A percentile compares a stretch with the other conserved stretches of the same genome.
Conservation (phyloP, 1,284 basidiomycete species). For the Apiotrichum akiyoshidainum region DNA sequence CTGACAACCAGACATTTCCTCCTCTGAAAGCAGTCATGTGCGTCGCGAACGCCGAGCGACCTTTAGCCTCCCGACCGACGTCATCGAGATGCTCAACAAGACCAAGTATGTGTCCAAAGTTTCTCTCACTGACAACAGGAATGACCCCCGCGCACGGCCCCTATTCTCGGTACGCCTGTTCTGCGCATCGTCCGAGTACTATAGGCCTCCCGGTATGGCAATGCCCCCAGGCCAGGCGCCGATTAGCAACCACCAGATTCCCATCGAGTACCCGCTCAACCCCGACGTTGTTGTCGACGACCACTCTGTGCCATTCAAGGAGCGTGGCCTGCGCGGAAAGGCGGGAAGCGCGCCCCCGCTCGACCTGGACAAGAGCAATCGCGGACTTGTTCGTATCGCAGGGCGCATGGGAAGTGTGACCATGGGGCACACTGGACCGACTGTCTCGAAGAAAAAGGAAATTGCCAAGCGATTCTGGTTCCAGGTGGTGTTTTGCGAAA, state of each 20-base stretch:
- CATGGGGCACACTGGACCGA: slow-evolving; percentile 78
- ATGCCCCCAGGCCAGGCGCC: slow-evolving; percentile 43
- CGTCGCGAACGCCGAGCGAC: slow-evolving; percentile 29
- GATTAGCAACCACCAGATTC: slow-evolving; percentile 47
- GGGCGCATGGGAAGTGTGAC: slow-evolving; percentile 66
- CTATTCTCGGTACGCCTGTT: slow-evolving; percentile 66
- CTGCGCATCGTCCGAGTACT: slow-evolving; percentile 87
- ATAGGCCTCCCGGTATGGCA: slow-evolving; percentile 52
- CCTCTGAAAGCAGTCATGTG: slow-evolving; percentile 32
- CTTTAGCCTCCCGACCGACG: slow-evolving; percentile 34
- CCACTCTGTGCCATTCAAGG: slow-evolving; percentile 65
- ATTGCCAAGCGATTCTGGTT: slow-evolving; percentile 71
- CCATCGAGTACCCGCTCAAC: slow-evolving; percentile 85
- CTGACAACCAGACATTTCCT: slow-evolving; percentile 31
- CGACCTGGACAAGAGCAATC: slow-evolving; percentile 62
- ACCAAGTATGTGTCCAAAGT: slow-evolving; percentile 26
- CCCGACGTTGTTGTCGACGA: slow-evolving; percentile 86
- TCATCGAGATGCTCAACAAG: slow-evolving; percentile 38
- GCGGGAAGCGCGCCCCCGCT: slow-evolving; percentile 93
- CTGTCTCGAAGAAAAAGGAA: slow-evolving; percentile 46
- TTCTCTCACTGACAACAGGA: slow-evolving; percentile 15
- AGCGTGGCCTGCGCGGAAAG: slow-evolving; percentile 92
- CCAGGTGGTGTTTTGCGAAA: slow-evolving; percentile 76
- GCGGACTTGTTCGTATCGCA: slow-evolving; percentile 54
- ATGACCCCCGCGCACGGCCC: slow-evolving; percentile 29